Percentiles rank a stretch among this genome's conserved stretches.
Evolutionary conservation across 2,329 filamentous ascomycete species (phyloP).

Genomic region (Paracamarosporium sp.): DNA sequence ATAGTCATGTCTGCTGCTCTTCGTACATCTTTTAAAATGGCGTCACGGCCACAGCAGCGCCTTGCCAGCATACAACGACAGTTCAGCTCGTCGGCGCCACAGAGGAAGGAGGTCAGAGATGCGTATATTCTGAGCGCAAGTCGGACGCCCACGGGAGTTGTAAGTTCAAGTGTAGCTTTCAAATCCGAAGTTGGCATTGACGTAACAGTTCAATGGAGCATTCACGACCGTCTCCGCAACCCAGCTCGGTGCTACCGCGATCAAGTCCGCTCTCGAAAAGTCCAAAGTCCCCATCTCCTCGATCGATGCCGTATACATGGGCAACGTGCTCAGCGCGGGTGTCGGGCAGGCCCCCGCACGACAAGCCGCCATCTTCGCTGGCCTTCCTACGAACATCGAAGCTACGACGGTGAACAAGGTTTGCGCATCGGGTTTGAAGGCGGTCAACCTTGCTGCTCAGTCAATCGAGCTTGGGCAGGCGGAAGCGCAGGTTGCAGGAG

Average conservation of each 20-base stretch:
- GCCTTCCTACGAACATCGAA: slow-evolving; percentile 80
- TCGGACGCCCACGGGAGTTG: slow-evolving; percentile 88
- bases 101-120: slow-evolving; percentile 75
- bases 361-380: slow-evolving; percentile 88
- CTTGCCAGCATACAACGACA: slow-evolving; percentile 46
- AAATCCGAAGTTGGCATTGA: slow-evolving; percentile 9
- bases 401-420: slow-evolving; percentile 97
- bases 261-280: slow-evolving; percentile 88
- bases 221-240: slow-evolving; percentile 84
- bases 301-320: slow-evolving; percentile 96
- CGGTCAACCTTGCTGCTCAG: slow-evolving; percentile 87
- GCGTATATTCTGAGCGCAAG: slow-evolving; percentile 93
- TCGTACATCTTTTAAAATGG: slow-evolving; percentile 43
- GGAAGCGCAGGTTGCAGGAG: slow-evolving; percentile 88
- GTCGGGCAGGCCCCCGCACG: slow-evolving; percentile 91
- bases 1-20: slow-evolving; percentile 40
- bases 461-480: slow-evolving; percentile 92
- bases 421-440: slow-evolving; percentile 93
- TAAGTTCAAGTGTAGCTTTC: slow-evolving; percentile 45
- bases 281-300: slow-evolving; percentile 80
- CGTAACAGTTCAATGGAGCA: slow-evolving; percentile 86
- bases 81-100: slow-evolving; percentile 41
- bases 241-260: slow-evolving; percentile 87
- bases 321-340: slow-evolving; percentile 85
- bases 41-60: slow-evolving; percentile 44